Percentiles rank a stretch among this genome's conserved stretches.
Conservation (phyloP, 148 eudicot genomes). For the Vaccinium vitisidaea region DNA sequence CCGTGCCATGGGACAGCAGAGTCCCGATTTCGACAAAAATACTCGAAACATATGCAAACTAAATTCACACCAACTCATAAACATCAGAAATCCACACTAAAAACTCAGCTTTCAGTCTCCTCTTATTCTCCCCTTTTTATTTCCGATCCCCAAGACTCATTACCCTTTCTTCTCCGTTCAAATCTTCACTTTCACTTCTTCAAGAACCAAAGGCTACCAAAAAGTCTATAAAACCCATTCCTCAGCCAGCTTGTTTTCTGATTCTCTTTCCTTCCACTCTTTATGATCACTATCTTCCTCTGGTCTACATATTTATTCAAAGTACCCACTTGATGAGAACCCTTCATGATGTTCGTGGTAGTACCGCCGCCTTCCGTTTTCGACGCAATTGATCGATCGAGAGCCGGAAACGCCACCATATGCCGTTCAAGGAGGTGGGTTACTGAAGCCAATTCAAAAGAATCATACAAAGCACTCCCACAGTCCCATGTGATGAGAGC, state of each 20-base stretch:
- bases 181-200: constrained; percentile 10
- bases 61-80: too few relatives aligned
- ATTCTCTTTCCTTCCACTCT: constrained; percentile 6
- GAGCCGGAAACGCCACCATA: constrained; percentile 19
- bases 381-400: neutral
- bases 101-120: neutral
- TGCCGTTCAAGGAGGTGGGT: constrained; percentile 23
- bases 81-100: neutral
- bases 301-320: constrained; percentile 1
- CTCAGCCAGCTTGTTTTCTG: neutral
- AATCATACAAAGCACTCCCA: constrained; percentile 31
- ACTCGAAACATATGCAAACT: too few relatives aligned
- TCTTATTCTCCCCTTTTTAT: neutral
- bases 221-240: constrained; percentile 6
- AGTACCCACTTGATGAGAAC: neutral
- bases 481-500: constrained; percentile 22
- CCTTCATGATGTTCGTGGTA: neutral
- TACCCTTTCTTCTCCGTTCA: neutral
- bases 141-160: neutral
- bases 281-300: constrained; percentile 5
- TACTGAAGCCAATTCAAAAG: constrained; percentile 22
- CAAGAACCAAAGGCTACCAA: neutral
- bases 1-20: too few relatives aligned
- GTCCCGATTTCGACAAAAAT: too few relatives aligned
- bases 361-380: neutral